Percentiles rank a stretch among this genome's conserved stretches.
phyloP scores from a whole-genome alignment of 176 grass and related monocot species.

The Oryza meridionalis region DNA sequence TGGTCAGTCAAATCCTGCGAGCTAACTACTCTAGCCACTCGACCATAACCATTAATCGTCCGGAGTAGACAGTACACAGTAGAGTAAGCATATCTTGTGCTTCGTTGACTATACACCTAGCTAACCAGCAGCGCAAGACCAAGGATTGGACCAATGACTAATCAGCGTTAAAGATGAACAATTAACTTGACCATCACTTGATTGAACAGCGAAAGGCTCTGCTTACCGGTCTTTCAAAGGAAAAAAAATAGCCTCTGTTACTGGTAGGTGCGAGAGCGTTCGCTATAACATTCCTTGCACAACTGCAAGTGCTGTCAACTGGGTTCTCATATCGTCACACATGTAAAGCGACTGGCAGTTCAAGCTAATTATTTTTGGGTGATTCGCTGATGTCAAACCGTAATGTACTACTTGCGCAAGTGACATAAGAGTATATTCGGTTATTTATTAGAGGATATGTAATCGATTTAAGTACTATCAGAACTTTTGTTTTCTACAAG shows the following conservation, averaged over 20 bases:
- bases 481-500: background rate
- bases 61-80: background rate
- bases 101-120: slow-evolving; percentile 37
- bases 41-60: background rate
- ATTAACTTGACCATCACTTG: slow-evolving; percentile 2
- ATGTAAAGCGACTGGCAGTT: background rate
- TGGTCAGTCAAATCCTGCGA: slow-evolving; percentile 42
- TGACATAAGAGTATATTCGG: background rate
- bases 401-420: background rate
- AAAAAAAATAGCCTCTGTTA: background rate
- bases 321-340: background rate
- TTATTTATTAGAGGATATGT: background rate
- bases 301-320: background rate
- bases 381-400: background rate
- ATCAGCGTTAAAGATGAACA: slow-evolving; percentile 3
- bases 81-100: background rate
- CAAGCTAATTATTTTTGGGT: background rate
- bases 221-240: background rate
- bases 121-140: slow-evolving; percentile 9
- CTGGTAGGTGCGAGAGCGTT: background rate
- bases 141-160: slow-evolving; percentile 9
- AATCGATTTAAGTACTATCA: background rate
- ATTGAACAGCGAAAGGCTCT: slow-evolving; percentile 9
- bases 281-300: background rate
- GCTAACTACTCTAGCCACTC: slow-evolving; percentile 18